A percentile compares a stretch with the other conserved stretches of the same genome.
Evolutionary conservation across 2,329 filamentous ascomycete genomes (phyloP).

Genomic region (Diplodia mutila): DNA sequence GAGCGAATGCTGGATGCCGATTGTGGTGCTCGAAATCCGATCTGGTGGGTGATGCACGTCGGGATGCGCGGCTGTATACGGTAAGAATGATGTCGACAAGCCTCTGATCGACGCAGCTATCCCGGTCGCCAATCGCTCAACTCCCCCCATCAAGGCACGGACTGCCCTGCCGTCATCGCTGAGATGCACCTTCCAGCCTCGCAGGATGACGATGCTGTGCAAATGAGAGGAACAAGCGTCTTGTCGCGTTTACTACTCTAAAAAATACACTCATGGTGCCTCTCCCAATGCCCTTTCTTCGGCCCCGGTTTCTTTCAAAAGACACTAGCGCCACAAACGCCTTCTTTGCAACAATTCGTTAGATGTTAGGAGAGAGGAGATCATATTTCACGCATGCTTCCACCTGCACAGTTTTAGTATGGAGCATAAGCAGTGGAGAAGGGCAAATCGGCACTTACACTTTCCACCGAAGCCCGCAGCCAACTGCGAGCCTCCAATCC

Average conservation of each 20-base stretch:
- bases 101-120: not conserved
- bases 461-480: conserved; percentile 86
- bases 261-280: not conserved
- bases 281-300: conserved; percentile 2
- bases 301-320: not conserved
- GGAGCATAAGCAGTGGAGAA: conserved; percentile 15
- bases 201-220: not conserved
- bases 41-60: not conserved
- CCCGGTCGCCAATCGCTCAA: not conserved
- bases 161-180: not conserved
- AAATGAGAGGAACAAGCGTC: not conserved
- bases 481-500: conserved; percentile 87
- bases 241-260: not conserved
- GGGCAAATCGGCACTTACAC: conserved; percentile 60
- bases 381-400: conserved; percentile 92
- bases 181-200: not conserved
- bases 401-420: conserved; percentile 56
- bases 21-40: not conserved
- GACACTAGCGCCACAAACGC: not conserved
- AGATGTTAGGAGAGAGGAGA: conserved; percentile 84
- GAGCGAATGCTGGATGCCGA: not conserved
- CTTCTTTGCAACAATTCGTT: conserved; percentile 26
- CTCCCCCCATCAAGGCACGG: not conserved
- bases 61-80: not conserved
- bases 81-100: conserved; percentile 14